Evolutionary conservation across 2,329 filamentous ascomycete species (phyloP).

Genomic region (Neonectria neomacrospora): DNA sequence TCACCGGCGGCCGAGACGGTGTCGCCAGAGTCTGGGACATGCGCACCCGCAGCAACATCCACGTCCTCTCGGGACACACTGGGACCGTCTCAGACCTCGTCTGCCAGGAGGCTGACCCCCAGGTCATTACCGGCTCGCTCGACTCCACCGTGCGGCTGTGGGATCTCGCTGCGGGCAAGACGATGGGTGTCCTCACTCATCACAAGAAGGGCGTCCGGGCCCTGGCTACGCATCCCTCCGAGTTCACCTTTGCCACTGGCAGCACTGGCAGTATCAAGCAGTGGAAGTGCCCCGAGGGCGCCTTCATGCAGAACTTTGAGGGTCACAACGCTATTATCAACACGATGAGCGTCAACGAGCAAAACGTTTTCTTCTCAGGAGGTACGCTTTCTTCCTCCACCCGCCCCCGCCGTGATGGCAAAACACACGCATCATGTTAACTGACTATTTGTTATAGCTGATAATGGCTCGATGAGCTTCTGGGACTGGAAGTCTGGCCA

Average conservation of each 20-base stretch:
- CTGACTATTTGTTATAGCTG: constrained; percentile 55
- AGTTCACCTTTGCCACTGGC: constrained; percentile 95
- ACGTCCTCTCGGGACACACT: constrained; percentile 91
- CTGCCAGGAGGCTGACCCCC: constrained; percentile 95
- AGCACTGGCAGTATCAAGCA: constrained; percentile 97
- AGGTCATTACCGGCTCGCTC: constrained; percentile 92
- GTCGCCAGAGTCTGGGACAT: constrained; percentile 98
- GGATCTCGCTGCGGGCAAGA: constrained; percentile 96
- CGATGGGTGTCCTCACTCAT: constrained; percentile 94
- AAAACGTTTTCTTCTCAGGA: constrained; percentile 94
- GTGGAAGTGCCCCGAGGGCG: constrained; percentile 98
- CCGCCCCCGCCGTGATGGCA: too few species aligned
- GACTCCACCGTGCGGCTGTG: constrained; percentile 92
- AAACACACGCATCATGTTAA: constrained; percentile 18
- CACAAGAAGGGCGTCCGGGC: constrained; percentile 97
- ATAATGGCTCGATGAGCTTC: constrained; percentile 96
- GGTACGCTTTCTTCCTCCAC: constrained; percentile 52
- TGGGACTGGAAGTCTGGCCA: constrained; percentile 99
- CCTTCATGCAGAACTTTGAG: constrained; percentile 99
- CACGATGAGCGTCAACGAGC: constrained; percentile 89
- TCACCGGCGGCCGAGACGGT: constrained; percentile 93
- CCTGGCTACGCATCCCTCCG: constrained; percentile 84
- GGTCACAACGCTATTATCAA: constrained; percentile 98
- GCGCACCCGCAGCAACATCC: constrained; percentile 94
- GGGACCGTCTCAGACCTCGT: constrained; percentile 89